phyloP scores from a whole-genome alignment of 2,329 filamentous ascomycete species.

The Pseudopithomyces maydicus region DNA sequence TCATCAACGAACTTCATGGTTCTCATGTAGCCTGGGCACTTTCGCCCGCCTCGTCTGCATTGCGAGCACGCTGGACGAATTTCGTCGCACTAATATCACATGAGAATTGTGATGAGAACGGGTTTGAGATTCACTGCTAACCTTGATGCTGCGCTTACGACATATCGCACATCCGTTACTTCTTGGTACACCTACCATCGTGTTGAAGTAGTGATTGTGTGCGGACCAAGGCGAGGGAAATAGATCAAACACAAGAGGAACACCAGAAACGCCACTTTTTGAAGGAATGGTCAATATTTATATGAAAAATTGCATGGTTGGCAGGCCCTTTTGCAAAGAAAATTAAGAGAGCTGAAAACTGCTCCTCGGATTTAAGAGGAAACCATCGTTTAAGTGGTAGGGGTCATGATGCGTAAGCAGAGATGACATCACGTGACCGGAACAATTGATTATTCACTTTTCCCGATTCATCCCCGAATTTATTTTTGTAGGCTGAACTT shows the following conservation, averaged over 20 bases:
- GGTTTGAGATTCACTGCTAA: not conserved
- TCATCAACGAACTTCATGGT: slow-evolving; percentile 3
- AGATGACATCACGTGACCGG: no score
- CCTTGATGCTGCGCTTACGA: slow-evolving; percentile 8
- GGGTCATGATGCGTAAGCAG: no score
- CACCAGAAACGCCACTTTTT: no score
- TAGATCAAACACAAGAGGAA: not conserved
- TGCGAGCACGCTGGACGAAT: slow-evolving; percentile 1
- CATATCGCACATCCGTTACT: slow-evolving; percentile 7
- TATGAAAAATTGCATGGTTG: no score
- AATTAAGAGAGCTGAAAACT: no score
- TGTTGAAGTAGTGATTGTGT: not conserved
- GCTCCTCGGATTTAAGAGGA: no score
- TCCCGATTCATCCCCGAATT: no score
- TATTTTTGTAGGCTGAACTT: no score
- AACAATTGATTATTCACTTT: no score
- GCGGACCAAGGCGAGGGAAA: not conserved
- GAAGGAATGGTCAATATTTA: no score
- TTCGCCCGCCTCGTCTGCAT: slow-evolving; percentile 3
- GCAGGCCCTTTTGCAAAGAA: no score
- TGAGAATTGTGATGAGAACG: not conserved
- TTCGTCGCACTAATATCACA: not conserved
- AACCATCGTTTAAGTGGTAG: no score
- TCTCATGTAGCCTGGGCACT: slow-evolving; percentile 5
- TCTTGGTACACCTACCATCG: slow-evolving; percentile 5